These are phyloP conservation scores for Cladophialophora immunda DNA, from an alignment of 2,329 filamentous ascomycete genomes.

Conservation along the genomic window DNA sequence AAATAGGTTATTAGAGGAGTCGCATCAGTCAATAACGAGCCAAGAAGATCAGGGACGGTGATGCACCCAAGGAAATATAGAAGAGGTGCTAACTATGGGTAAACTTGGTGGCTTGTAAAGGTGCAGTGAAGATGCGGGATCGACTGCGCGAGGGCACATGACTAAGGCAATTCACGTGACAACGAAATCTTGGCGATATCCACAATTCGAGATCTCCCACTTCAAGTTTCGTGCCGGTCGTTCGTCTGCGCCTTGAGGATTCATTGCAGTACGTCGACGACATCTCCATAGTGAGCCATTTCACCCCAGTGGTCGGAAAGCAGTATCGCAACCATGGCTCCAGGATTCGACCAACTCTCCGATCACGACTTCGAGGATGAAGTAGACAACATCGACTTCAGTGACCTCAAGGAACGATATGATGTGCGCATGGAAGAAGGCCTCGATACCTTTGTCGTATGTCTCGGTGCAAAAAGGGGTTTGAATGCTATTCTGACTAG, in stretches of 20 bases:
- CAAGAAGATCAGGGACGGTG: neutral
- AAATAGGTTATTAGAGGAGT: neutral
- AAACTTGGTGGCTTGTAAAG: neutral
- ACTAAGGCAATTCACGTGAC: constrained; percentile 13
- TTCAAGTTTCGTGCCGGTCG: neutral
- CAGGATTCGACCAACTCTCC: constrained; percentile 89
- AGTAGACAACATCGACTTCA: constrained; percentile 93
- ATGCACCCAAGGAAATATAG: neutral
- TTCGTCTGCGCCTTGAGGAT: constrained; percentile 7
- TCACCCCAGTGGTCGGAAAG: neutral
- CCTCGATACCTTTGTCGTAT: constrained; percentile 84
- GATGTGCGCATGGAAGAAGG: constrained; percentile 96
- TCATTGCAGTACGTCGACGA: constrained; percentile 1
- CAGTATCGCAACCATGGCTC: constrained; percentile 75
- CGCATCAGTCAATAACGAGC: neutral
- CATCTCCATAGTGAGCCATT: constrained; percentile 1
- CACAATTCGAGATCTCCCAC: constrained; percentile 20
- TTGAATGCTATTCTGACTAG: constrained; percentile 18
- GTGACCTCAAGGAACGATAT: constrained; percentile 89
- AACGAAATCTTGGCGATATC: constrained; percentile 13
- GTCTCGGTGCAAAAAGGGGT: neutral
- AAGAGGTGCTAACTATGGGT: neutral
- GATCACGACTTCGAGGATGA: constrained; percentile 92
- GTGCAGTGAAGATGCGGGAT: constrained; percentile 21
- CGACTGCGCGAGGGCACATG: constrained; percentile 5